These are phyloP conservation scores for Oryza australiensis DNA, from an alignment of 176 grass and related monocot genomes.

Conservation along the genomic window DNA sequence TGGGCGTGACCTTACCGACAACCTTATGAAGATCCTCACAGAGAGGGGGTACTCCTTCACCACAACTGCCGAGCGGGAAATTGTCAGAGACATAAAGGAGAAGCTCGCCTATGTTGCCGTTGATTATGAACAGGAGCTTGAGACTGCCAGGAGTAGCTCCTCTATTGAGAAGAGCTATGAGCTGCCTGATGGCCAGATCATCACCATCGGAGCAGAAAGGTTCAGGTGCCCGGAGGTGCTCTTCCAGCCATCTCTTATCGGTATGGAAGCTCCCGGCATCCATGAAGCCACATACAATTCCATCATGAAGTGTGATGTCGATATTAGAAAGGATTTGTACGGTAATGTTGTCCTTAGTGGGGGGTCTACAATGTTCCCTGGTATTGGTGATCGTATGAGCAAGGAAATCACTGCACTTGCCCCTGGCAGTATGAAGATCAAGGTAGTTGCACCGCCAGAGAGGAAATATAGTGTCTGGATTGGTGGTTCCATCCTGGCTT, in stretches of 20 bases:
- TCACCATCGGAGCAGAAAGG: conserved; percentile 80
- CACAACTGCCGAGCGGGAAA: conserved; percentile 83
- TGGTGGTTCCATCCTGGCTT: conserved; percentile 81
- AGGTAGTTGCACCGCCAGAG: conserved; percentile 83
- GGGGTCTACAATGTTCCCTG: conserved; percentile 87
- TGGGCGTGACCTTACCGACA: conserved; percentile 81
- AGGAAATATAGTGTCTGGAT: conserved; percentile 96
- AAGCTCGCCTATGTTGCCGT: conserved; percentile 83
- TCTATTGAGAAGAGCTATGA: conserved; percentile 81
- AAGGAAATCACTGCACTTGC: conserved; percentile 83
- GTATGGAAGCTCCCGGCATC: conserved; percentile 75
- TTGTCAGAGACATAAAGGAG: conserved; percentile 92
- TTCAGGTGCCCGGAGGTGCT: conserved; percentile 89
- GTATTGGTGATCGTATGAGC: conserved; percentile 84
- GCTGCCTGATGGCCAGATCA: conserved; percentile 82
- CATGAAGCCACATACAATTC: conserved; percentile 92
- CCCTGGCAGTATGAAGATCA: conserved; percentile 88
- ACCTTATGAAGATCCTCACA: conserved; percentile 85
- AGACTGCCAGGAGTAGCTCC: conserved; percentile 74
- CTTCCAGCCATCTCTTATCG: conserved; percentile 76
- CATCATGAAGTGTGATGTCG: conserved; percentile 93
- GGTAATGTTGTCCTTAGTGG: conserved; percentile 82
- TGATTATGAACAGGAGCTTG: conserved; percentile 77
- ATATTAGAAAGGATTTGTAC: conserved; percentile 87
- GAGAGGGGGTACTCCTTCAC: conserved; percentile 93